Conservation (phyloP, 768 basidiomycete species). For the Cystofilobasidium capitatum region DNA sequence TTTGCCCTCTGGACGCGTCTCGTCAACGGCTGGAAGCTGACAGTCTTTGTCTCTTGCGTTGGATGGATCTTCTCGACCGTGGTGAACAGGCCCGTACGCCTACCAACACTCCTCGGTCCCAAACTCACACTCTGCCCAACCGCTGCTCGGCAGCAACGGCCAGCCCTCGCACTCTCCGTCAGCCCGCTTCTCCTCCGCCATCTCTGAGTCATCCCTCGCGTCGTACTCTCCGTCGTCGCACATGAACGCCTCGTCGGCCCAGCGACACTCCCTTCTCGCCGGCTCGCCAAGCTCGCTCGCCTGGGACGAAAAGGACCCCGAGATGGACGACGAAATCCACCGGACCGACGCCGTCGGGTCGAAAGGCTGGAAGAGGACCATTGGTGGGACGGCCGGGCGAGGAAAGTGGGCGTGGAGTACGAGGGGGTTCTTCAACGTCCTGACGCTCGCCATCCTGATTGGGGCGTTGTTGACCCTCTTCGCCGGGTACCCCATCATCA, state of each 20-base stretch:
- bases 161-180: conserved; percentile 8
- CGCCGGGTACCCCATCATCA: conserved; percentile 26
- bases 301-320: conserved; percentile 28
- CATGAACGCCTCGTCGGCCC: background rate
- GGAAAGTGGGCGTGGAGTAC: conserved; percentile 11
- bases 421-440: conserved; percentile 20
- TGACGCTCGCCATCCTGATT: conserved; percentile 12
- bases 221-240: conserved; percentile 17
- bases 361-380: conserved; percentile 7
- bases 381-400: background rate
- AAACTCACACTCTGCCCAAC: background rate
- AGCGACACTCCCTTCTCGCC: conserved; percentile 7
- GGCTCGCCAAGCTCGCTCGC: conserved; percentile 10
- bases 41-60: background rate
- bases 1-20: background rate
- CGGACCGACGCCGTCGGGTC: conserved; percentile 13
- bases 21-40: background rate
- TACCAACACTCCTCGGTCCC: conserved; percentile 1
- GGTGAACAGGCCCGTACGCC: background rate
- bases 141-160: background rate
- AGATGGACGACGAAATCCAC: conserved; percentile 26
- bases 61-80: background rate
- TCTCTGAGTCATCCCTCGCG: conserved; percentile 10
- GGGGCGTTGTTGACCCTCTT: conserved; percentile 20
- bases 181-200: conserved; percentile 16